Conservation (phyloP, 352 stramenopile genomes). For the Globisporangium paroecandrum region DNA sequence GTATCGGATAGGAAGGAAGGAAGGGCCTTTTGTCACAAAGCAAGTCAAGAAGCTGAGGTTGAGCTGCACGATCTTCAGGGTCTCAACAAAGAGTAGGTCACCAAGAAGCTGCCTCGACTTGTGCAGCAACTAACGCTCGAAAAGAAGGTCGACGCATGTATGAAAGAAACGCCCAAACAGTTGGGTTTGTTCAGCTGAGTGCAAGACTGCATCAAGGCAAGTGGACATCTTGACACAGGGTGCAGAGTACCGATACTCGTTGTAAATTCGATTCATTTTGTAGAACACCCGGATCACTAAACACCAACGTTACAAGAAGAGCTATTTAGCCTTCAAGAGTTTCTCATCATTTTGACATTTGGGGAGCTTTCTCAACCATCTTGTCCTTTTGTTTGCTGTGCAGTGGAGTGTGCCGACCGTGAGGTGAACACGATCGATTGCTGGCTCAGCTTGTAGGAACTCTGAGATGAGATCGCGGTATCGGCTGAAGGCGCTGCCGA, state of each 20-base stretch:
- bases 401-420: neutral
- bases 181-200: neutral
- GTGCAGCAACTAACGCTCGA: too few species aligned
- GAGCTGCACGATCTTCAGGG: too few species aligned
- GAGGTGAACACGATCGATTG: neutral
- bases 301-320: neutral
- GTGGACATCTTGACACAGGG: neutral
- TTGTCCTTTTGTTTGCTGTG: too few species aligned
- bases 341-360: neutral
- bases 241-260: neutral
- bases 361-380: neutral
- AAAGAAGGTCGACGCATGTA: too few species aligned
- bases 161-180: neutral
- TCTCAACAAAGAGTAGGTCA: too few species aligned
- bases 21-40: too few species aligned
- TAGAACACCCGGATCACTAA: neutral
- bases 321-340: neutral
- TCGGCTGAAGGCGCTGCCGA: neutral
- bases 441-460: too few species aligned
- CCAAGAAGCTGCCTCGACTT: too few species aligned
- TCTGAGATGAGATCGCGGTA: neutral
- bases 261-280: neutral
- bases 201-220: neutral
- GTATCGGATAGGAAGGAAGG: too few species aligned
- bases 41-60: too few species aligned